Percentiles rank a stretch among this genome's conserved stretches.
phyloP scores from a whole-genome alignment of 108 stramenopile genomes.

The Pseudonitzschia multiseries region DNA sequence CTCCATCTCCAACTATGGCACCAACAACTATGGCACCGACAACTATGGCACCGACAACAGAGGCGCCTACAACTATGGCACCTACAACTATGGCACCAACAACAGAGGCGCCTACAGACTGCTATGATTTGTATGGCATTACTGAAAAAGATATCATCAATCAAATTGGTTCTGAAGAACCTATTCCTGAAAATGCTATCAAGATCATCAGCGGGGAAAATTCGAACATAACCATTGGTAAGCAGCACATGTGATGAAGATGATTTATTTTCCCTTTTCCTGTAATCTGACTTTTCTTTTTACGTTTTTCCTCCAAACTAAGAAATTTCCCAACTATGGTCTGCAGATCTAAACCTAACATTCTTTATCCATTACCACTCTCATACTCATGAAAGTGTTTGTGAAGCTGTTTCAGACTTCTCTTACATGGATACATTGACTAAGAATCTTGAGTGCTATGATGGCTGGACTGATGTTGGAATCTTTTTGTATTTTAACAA shows the following conservation, averaged over 20 bases:
- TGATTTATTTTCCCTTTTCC: neutral
- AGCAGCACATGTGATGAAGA: neutral
- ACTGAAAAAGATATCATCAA: constrained; percentile 15
- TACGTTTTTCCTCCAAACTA: neutral
- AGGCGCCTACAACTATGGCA: too few species aligned
- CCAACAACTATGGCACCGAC: constrained; percentile 9
- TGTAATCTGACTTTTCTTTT: neutral
- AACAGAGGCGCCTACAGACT: constrained; percentile 23
- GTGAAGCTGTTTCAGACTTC: constrained; percentile 8
- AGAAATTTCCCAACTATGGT: constrained; percentile 20
- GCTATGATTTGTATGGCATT: constrained; percentile 28
- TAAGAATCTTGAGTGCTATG: constrained; percentile 19
- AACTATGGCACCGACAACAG: neutral
- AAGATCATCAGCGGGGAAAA: constrained; percentile 10
- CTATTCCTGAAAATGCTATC: constrained; percentile 24
- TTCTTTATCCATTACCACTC: constrained; percentile 21
- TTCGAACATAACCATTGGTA: constrained; percentile 7
- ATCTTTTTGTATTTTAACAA: constrained; percentile 21
- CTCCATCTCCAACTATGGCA: neutral
- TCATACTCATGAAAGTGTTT: neutral
- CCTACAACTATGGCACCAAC: too few species aligned
- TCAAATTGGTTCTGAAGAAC: constrained; percentile 5
- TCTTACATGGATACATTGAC: constrained; percentile 13
- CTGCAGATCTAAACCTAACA: constrained; percentile 1
- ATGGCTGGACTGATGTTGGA: constrained; percentile 26